Evolutionary conservation across 1,284 basidiomycete genomes (phyloP).

Genomic region (Ganoderma sp.): DNA sequence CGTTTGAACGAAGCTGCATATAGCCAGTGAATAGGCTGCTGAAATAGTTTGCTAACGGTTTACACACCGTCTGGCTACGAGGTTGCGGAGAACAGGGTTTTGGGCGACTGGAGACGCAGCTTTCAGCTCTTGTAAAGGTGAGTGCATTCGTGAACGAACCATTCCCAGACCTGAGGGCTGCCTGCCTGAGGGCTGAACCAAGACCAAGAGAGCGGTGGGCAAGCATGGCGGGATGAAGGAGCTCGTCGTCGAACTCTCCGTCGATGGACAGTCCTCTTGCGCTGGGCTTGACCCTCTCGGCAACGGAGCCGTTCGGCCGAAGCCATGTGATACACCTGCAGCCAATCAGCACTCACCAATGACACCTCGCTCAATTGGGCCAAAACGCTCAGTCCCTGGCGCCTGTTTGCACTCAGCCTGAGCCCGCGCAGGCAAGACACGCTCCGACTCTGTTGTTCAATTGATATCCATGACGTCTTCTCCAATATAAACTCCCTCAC

Average conservation of each 20-base stretch:
- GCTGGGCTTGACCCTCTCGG: background rate
- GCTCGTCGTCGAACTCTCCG: conserved; percentile 5
- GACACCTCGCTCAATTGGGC: background rate
- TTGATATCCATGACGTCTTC: no score
- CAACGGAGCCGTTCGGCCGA: background rate
- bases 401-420: background rate
- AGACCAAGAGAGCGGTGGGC: conserved; percentile 59
- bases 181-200: conserved; percentile 56
- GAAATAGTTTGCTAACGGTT: background rate
- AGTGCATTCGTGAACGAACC: conserved; percentile 43
- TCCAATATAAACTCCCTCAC: no score
- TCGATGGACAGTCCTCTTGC: no score
- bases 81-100: conserved; percentile 49
- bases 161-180: conserved; percentile 51
- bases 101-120: conserved; percentile 36
- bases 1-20: conserved; percentile 56
- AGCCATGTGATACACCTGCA: background rate
- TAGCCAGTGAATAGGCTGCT: background rate
- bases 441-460: no score
- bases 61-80: conserved; percentile 54
- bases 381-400: background rate
- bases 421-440: no score
- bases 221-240: conserved; percentile 45
- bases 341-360: no score
- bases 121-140: background rate